Percentiles rank a stretch among this genome's conserved stretches.
Evolutionary conservation across 305 asterid genomes (phyloP).

Genomic region (Striga hermonthica): DNA sequence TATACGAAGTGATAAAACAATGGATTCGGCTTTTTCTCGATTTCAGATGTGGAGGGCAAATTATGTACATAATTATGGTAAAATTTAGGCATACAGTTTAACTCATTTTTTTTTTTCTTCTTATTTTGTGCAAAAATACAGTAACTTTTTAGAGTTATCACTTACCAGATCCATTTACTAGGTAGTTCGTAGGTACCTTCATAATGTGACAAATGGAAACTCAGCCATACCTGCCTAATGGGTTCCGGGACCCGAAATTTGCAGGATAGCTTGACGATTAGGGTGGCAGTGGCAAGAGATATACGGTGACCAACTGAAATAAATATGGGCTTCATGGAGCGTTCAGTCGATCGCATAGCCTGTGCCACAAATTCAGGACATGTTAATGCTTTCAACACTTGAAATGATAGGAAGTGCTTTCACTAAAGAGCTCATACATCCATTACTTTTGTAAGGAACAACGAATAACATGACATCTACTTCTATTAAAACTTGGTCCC

Average conservation of each 20-base stretch:
- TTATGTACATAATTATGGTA: too few relatives aligned
- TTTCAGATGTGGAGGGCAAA: background rate
- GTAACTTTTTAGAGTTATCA: too few relatives aligned
- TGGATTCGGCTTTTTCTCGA: background rate
- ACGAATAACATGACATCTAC: too few relatives aligned
- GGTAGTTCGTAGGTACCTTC: background rate
- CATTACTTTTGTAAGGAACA: too few relatives aligned
- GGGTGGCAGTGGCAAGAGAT: constrained; percentile 60
- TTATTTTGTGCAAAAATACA: too few relatives aligned
- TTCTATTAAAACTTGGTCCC: too few relatives aligned
- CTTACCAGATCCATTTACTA: background rate
- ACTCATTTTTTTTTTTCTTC: too few relatives aligned
- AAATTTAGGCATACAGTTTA: too few relatives aligned
- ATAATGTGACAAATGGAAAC: constrained; percentile 19
- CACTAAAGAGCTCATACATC: too few relatives aligned
- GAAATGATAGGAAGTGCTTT: background rate
- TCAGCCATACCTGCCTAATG: constrained; percentile 62
- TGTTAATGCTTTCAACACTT: constrained; percentile 12
- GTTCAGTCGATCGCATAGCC: constrained; percentile 68
- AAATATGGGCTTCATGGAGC: constrained; percentile 67
- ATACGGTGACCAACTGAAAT: constrained; percentile 82
- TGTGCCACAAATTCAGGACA: constrained; percentile 40
- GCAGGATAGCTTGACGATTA: constrained; percentile 59
- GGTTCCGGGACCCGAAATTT: constrained; percentile 87
- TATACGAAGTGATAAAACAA: too few relatives aligned